Percentiles rank a stretch among this genome's conserved stretches.
Conservation (phyloP, 148 eudicot genomes). For the Simmondsia chinensis region DNA sequence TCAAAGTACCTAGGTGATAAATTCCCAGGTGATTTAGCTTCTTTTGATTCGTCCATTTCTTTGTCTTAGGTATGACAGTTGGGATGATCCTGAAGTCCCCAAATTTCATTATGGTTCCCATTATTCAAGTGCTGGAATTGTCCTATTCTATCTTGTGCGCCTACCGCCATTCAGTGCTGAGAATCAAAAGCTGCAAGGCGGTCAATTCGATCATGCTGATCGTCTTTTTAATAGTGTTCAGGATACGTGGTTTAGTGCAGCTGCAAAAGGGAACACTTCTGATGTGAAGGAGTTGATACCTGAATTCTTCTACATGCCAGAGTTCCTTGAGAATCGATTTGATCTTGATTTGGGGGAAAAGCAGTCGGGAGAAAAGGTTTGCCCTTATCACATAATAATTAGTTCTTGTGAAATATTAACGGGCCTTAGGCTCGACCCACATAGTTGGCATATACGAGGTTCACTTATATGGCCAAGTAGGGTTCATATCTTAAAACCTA, state of each 20-base stretch:
- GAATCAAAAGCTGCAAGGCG: conserved; percentile 97
- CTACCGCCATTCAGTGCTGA: conserved; percentile 90
- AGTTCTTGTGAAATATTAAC: too few species aligned
- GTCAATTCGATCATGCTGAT: conserved; percentile 99
- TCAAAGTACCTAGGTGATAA: too few species aligned
- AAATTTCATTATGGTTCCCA: conserved; percentile 99
- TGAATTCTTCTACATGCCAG: conserved; percentile 96
- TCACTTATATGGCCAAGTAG: too few species aligned
- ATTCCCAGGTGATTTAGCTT: too few species aligned
- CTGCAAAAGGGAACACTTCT: conserved; percentile 95
- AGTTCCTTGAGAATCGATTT: conserved; percentile 84
- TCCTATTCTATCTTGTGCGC: conserved; percentile 93
- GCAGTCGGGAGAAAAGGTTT: conserved; percentile 97
- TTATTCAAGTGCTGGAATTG: conserved; percentile 98
- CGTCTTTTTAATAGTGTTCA: conserved; percentile 88
- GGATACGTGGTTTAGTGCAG: conserved; percentile 97
- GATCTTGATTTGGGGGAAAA: conserved; percentile 93
- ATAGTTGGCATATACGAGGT: too few species aligned
- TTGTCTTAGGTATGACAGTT: conserved; percentile 96
- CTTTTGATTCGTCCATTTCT: too few species aligned
- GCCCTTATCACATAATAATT: too few species aligned
- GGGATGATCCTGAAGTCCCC: conserved; percentile 99
- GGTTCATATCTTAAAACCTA: too few species aligned
- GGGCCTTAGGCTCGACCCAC: too few species aligned
- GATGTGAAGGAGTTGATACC: conserved; percentile 99